Base-by-base conservation (phyloP, 2,329 filamentous ascomycete species). In the Fusarium austroafricanum region DNA sequence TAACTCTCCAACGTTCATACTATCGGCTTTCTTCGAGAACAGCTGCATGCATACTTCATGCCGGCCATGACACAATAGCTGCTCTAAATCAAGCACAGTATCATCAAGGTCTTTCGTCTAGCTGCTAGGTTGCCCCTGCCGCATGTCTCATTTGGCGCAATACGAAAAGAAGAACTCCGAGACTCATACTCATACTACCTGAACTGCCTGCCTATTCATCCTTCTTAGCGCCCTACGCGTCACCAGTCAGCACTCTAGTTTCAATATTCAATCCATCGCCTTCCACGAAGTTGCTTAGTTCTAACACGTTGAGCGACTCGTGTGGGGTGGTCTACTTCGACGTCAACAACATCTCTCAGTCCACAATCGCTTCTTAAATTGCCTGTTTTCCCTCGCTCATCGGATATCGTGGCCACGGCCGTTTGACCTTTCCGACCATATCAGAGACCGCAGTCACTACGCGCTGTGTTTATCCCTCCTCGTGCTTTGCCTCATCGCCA, bases 381-480 rank as follows among this genome's bases (percentile, higher is more conserved):
- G 43, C 47, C 50, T 45, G 23, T 44, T 56, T 54, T 46, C 40
- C 51, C 49, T 66, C 26, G 9, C 47, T 35, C 51, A 43, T 65
- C 29, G 21, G 60, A 37, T 43, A 59, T 43, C 33, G 42, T 43
- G 65, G 60, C 37, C 62, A 61, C 55, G 57, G 44, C 67, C 62
- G 49, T 43, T 61, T 54, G 63, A 67, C 68, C 63, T 58, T 47
- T 52, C 64, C 46, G 69, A 60, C 71, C 71, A 54, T 47, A 67
- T 69, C 65, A 54, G 69, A 65, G 71, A 63, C 71, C 71, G 59
- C 50, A 54, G 31, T 57, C 47, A 44, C 54, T 59, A 72, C 71
- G 64, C 71, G 67, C 58, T 52, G 53, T 52, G 52, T 61, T 59
- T 70, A 62, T 55, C 40, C 35, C 40, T 60, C 49, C n/a, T 56